Base-by-base conservation (phyloP, 148 eudicot genomes). In the Pharnaceum exiguum region DNA sequence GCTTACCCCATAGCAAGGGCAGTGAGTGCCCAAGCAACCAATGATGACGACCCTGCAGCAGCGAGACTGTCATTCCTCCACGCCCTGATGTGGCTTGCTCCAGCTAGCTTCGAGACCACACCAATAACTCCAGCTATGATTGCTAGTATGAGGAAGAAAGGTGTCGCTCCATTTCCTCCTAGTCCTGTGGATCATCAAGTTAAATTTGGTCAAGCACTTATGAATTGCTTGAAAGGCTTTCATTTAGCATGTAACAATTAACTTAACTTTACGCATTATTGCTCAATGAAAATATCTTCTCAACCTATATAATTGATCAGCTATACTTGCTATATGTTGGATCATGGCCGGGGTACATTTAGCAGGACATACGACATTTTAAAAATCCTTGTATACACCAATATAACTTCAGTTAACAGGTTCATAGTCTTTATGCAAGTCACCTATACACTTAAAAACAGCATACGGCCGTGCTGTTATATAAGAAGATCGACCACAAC, bases 31-130 rank as follows among this genome's bases (percentile, higher is more conserved):
- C 97, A 90, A 0, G 97, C 85, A 5, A 80, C 68, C 23, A 90
- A 23, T 1, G 93, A 58, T 0, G 94, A 56, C 2, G 97, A 70
- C 3, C 77, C 82, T 3, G 97, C 93, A 0, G 89, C 87, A 0
- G 97, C 87, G 1, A 87, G 66, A 57, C 95, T 90, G 50, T 90
- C 97, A 24, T 64, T 85, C 61, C 96, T 73, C 97, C 97, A 90
- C 7, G 71, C 66, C 38, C 96, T 63, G 12, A 85, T 39, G 53
- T 90, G 97, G 61, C 49, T 73, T 3, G 72, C 97, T 0, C 95
- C 95, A 0, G 87, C 83, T 1, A 90, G 29, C 61, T 85, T 90
- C 15, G 97, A 84, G 1, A 62, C 78, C 0, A 87, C 77, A 0
- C 97, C 97, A 0, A 82, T 56, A 4, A 90, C 93, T 0, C 79